Evolutionary conservation across 768 basidiomycete species (phyloP), one percentile per base, ranked within the genome.

Genomic region (Pleurotus tuber-regium): DNA sequence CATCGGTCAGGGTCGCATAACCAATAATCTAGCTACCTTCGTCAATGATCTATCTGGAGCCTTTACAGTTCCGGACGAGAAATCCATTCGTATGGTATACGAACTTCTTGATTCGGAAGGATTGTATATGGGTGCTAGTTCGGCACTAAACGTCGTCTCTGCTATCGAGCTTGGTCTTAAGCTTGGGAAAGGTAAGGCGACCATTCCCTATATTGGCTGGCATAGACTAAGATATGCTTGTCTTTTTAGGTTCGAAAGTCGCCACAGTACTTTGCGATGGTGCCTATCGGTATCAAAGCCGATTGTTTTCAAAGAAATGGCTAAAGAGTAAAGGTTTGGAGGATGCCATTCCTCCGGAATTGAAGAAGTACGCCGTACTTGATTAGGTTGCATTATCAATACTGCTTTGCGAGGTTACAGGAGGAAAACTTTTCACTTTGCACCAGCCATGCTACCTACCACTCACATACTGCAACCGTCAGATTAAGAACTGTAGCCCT

Each of bases 1-100:
- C 30, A 98, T 99, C 61, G 97, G 97, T 48, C 97, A 98, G 68
- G 97, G 97, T 11, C 87, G 97, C 54, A 78, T 99, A 42, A 99
- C 97, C 8, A 75, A 89, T 63, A 99, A 99, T 67, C 72, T 99
- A 58, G 84, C 72, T 19, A 92, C 86, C 1, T 88, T 96, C 64
- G 73, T 98, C 38, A 73, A 84, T 2, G 72, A 90, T 40, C 43
- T 99, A 14, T 78, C 84, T 23, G 94, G 96, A 14, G 90, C 94
- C 3, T 76, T 98, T 61, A 85, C 83, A 54, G 86, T 98, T 30
- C 74, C 92, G 2, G 97, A 99, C 58, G 81, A 84, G 61, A 87
- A 96, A 64, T 86, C 92, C 14, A 92, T 99, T 60, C 79, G 78
- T 46, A 98, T 97, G 94, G 70, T 99, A 39, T 99, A 97, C 66